These are phyloP conservation scores for Asterella californica DNA, from an alignment of 225 moss, liverwort and hornwort species.

Conservation along the genomic window DNA sequence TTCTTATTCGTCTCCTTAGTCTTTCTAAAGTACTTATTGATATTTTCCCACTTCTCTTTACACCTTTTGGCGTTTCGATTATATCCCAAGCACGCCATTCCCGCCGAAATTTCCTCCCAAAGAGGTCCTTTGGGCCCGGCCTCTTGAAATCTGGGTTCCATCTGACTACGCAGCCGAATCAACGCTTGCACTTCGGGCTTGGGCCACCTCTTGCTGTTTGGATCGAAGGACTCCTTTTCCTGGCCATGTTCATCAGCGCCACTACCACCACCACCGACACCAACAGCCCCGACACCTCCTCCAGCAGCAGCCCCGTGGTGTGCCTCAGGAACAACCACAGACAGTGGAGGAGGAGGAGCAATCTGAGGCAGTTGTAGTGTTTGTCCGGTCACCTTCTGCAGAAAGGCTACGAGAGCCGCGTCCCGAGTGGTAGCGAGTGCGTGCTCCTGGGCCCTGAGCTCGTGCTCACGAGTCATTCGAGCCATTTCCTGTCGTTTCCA, in stretches of 20 bases:
- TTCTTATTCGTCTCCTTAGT: conserved; percentile 99
- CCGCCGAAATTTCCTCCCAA: conserved; percentile 95
- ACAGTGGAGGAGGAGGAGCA: conserved; percentile 44
- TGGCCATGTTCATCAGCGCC: conserved; percentile 50
- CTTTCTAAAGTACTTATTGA: conserved; percentile 98
- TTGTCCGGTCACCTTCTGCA: conserved; percentile 90
- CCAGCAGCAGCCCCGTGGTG: conserved; percentile 25
- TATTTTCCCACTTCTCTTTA: conserved; percentile 99
- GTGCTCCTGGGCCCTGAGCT: conserved; percentile 83
- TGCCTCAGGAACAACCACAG: conserved; percentile 39
- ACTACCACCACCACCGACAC: neutral
- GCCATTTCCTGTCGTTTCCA: conserved; percentile 92
- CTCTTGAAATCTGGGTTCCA: conserved; percentile 94
- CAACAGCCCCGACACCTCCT: neutral
- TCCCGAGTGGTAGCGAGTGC: conserved; percentile 75
- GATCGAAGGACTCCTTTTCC: conserved; percentile 69
- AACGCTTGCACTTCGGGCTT: conserved; percentile 85
- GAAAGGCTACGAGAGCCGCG: conserved; percentile 79
- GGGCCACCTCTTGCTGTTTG: conserved; percentile 93
- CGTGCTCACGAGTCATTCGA: conserved; percentile 68
- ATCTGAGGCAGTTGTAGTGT: conserved; percentile 75
- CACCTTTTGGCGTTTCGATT: conserved; percentile 89
- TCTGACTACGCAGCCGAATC: conserved; percentile 85
- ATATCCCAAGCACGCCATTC: conserved; percentile 95
- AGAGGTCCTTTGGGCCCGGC: conserved; percentile 90